phyloP scores from a whole-genome alignment of 83 land plant genomes.

The Diphasiastrum complanatum region DNA sequence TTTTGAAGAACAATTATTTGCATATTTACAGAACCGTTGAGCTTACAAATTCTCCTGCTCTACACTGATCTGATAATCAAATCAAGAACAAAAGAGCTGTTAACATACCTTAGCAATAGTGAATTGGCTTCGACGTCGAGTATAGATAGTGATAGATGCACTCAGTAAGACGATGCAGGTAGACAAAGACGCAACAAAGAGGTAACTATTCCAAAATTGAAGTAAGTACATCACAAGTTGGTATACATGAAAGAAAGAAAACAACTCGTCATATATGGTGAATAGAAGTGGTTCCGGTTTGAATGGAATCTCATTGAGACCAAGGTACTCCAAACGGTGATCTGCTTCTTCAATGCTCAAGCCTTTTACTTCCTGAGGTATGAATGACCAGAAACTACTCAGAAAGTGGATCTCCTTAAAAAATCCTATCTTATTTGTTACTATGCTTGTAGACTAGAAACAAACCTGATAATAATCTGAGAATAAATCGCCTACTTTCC shows the following conservation, averaged over 20 bases:
- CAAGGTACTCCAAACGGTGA: slow-evolving; percentile 26
- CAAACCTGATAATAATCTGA: slow-evolving; percentile 36
- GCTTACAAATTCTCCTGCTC: not conserved
- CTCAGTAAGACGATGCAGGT: slow-evolving; percentile 34
- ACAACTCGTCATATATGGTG: slow-evolving; percentile 27
- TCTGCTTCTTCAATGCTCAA: slow-evolving; percentile 25
- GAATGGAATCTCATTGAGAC: slow-evolving; percentile 36
- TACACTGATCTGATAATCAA: not conserved
- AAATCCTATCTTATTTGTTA: not conserved
- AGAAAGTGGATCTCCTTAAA: not conserved
- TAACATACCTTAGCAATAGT: slow-evolving; percentile 32
- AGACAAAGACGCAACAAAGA: slow-evolving; percentile 40
- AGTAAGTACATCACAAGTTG: slow-evolving; percentile 42
- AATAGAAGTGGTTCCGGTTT: slow-evolving; percentile 31
- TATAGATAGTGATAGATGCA: slow-evolving; percentile 40
- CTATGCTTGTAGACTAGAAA: not conserved
- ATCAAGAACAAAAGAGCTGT: not conserved
- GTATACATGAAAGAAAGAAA: slow-evolving; percentile 37
- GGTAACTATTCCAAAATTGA: slow-evolving; percentile 44
- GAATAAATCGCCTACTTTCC: slow-evolving; percentile 19
- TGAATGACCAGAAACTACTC: not conserved
- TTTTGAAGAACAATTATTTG: too few species aligned
- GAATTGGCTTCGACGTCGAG: slow-evolving; percentile 34
- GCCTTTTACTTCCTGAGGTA: slow-evolving; percentile 22
- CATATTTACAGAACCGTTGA: not conserved